Base-by-base conservation (phyloP, 2,329 filamentous ascomycete genomes). In the Colletotrichum sp. region DNA sequence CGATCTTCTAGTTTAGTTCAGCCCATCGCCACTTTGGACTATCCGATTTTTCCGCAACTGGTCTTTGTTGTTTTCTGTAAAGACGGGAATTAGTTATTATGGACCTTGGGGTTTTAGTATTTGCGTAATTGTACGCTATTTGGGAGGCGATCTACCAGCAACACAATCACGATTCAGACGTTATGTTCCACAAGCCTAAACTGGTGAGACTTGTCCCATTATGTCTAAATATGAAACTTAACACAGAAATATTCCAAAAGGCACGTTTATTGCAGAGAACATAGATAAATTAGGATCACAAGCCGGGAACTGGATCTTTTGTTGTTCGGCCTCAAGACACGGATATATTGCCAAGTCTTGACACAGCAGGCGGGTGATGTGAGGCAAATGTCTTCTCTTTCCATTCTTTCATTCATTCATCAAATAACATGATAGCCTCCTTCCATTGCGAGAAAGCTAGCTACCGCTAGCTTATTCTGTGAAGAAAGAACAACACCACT, bases 331-430 rank as follows among this genome's bases (percentile, higher is more conserved):
- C 39, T 44, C 3, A n/a, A 44, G 19, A 44, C 1, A 44, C 9
- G 9, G 19, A 11, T n/a, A 2, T 44, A 5, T 9, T n/a, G 0
- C n/a, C 1, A 0, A 6, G n/a, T n/a, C 11, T 44, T 44, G 19
- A 19, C 9, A 5, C 39, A 44, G 39, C n/a, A 44, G 19, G 9
- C 9, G 8, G 39, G n/a, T 44, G 39, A n/a, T 12, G 8, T 44
- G 19, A 44, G 39, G 8, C 9, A n/a, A n/a, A 44, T 11, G 9
- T 44, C 5, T 9, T 44, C 19, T 11, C 3, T 6, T 44, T 0
- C 19, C 1, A 44, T 1, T n/a, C 5, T 44, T 11, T 25, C 25
- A 25, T 25, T 25, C 25, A 25, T 25, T 25, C 25, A 25, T 4
- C 25, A 25, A 25, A 25, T 25, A 25, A 4, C 25, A 25, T 25